A percentile compares a stretch with the other conserved stretches of the same genome.
Conservation (phyloP, 345 rosid genomes). For the Eucalyptus curtisii region DNA sequence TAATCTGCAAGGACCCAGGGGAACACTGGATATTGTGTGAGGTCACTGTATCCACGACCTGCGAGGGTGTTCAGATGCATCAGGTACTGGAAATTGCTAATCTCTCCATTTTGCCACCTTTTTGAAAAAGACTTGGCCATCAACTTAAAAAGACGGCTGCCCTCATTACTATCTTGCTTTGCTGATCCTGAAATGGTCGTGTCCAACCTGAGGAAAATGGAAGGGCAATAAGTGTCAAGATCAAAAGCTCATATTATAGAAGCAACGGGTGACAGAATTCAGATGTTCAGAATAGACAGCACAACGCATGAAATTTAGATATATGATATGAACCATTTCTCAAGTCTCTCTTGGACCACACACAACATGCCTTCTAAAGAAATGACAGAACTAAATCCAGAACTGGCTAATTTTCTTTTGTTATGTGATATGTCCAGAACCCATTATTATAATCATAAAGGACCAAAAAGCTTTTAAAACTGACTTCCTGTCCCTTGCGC, state of each 20-base stretch:
- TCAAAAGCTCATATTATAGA: neutral
- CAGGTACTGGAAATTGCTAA: conserved; percentile 97
- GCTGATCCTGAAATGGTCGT: conserved; percentile 91
- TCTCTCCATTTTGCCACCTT: conserved; percentile 99
- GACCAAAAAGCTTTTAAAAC: neutral
- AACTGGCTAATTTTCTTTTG: neutral
- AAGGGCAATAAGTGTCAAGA: neutral
- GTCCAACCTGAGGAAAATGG: conserved; percentile 62
- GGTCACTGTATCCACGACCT: conserved; percentile 99
- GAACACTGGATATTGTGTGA: conserved; percentile 98
- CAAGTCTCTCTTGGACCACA: neutral
- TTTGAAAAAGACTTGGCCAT: conserved; percentile 97
- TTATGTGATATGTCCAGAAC: neutral
- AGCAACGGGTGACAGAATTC: neutral
- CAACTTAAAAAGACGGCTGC: conserved; percentile 83
- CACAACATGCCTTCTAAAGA: neutral
- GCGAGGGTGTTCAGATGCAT: conserved; percentile 99
- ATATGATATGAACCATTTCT: neutral
- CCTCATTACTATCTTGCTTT: conserved; percentile 88
- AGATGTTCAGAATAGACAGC: neutral
- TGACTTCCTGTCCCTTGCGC: neutral
- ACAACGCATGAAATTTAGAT: neutral
- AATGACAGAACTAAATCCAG: neutral
- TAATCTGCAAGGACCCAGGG: conserved; percentile 99
- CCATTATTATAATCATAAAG: neutral